Evolutionary conservation across 2,329 filamentous ascomycete genomes (phyloP), one percentile per base, ranked within the genome.

Genomic region (Diatrype stigma): DNA sequence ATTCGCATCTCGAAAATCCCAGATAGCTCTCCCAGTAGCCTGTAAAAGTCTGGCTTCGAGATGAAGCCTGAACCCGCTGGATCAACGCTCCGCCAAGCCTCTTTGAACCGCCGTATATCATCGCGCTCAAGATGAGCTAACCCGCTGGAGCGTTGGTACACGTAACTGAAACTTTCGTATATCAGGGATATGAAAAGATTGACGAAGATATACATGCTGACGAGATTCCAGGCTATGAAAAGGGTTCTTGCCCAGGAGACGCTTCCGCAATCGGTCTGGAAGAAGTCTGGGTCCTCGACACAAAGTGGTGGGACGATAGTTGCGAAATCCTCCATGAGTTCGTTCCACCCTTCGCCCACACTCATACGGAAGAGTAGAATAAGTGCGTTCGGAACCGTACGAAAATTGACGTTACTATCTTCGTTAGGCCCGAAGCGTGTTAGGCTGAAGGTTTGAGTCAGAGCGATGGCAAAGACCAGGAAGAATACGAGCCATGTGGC

Each of bases 171-270:
- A 71, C 92, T 97, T 74, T 99, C 94, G 73, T 95, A 99, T 60
- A 99, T 99, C 67, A 99, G 84, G 46, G 94, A 99, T 52, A 99
- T 93, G 69, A 99, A 99, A 66, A 99, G 75, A 65, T 93, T 96
- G 65, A 97, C 93, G 64, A 99, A 99, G 63, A 99, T 96, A 73
- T 99, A 99, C 94, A 99, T 99, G 87, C 93, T 97, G 70, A 99
- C 81, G 63, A 99, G 93, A 74, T 99, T 99, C 94, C 94, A 99
- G 4, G 87, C 84, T 51, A 97, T 91, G 74, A 99, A 99, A 10
- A 99, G 77, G 32, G 85, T 83, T 47, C 91, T 81, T 7, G 94
- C 91, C 91, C 94, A 99, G 37, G 84, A 81, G 47, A 85, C 81
- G 71, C 93, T 96, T 52, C 94, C 94, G 64, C 94, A 99, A 70